Evolutionary conservation across 257 asterid species (phyloP).

Genomic region (Scutellaria barbata): DNA sequence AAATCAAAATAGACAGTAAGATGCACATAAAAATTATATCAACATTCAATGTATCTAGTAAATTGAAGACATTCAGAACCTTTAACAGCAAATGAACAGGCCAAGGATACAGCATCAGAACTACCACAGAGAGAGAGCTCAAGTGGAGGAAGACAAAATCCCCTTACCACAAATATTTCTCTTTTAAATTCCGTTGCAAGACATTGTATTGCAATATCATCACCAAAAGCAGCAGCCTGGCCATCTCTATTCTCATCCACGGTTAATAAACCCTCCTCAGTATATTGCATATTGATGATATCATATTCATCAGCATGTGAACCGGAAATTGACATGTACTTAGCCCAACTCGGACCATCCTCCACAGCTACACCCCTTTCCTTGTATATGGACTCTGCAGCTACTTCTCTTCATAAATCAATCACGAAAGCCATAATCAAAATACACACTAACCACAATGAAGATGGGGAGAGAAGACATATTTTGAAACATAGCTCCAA

Average conservation of each 20-base stretch:
- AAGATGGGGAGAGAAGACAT: no score
- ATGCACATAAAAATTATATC: no score
- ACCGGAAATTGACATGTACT: conserved; percentile 90
- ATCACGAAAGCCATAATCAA: conserved; percentile 43
- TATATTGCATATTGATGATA: conserved; percentile 86
- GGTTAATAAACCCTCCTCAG: conserved; percentile 87
- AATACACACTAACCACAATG: background rate
- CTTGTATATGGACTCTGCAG: conserved; percentile 90
- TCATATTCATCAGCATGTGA: conserved; percentile 85
- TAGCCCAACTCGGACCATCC: conserved; percentile 91
- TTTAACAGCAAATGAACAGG: no score
- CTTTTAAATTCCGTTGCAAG: conserved; percentile 92
- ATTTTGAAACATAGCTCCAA: no score
- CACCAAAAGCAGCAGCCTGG: conserved; percentile 94
- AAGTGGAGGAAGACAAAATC: background rate
- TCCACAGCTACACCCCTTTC: conserved; percentile 88
- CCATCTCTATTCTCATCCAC: conserved; percentile 88
- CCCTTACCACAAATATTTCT: conserved; percentile 90
- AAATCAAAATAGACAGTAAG: no score
- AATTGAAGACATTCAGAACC: no score
- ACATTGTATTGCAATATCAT: conserved; percentile 95
- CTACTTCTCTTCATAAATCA: conserved; percentile 70
- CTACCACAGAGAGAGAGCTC: no score
- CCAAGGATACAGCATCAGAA: no score
- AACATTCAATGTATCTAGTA: no score